phyloP scores from a whole-genome alignment of 805 yeast genomes.

The Scheffersomyces spartinae region DNA sequence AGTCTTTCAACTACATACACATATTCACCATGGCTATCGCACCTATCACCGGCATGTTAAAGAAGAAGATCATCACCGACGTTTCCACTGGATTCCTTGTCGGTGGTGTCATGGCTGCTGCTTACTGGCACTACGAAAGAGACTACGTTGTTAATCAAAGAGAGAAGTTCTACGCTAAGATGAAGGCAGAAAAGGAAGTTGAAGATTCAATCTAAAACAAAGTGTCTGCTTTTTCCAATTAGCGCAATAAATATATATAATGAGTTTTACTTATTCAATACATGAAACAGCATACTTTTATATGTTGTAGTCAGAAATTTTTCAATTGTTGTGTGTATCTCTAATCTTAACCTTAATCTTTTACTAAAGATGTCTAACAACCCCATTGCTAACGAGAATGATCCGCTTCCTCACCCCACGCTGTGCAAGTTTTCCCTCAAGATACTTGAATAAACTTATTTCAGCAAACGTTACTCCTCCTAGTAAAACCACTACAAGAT shows the following conservation, averaged over 20 bases:
- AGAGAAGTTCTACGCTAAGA: slow-evolving; percentile 73
- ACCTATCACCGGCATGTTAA: slow-evolving; percentile 77
- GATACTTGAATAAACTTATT: slow-evolving; percentile 53
- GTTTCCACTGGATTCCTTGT: slow-evolving; percentile 57
- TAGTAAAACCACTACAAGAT: slow-evolving; percentile 50
- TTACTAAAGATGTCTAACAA: too few relatives aligned
- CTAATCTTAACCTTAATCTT: too few relatives aligned
- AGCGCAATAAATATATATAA: too few relatives aligned
- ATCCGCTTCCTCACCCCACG: slow-evolving; percentile 20
- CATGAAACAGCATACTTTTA: too few relatives aligned
- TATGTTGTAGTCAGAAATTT: too few relatives aligned
- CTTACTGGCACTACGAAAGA: slow-evolving; percentile 75
- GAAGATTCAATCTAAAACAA: slow-evolving; percentile 34
- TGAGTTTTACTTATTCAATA: too few relatives aligned
- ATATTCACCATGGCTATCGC: slow-evolving; percentile 58
- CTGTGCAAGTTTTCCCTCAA: slow-evolving; percentile 34
- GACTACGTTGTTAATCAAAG: slow-evolving; percentile 73
- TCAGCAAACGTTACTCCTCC: slow-evolving; percentile 90
- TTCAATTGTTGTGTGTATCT: too few relatives aligned
- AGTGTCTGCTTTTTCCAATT: too few relatives aligned
- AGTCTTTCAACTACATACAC: too few relatives aligned
- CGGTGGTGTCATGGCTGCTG: slow-evolving; percentile 50
- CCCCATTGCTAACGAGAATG: slow-evolving; percentile 32
- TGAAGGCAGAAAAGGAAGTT: slow-evolving; percentile 63
- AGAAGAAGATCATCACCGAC: slow-evolving; percentile 72